These are phyloP conservation scores for Xylaria hypoxylon DNA, from an alignment of 2,329 filamentous ascomycete genomes.

Conservation along the genomic window DNA sequence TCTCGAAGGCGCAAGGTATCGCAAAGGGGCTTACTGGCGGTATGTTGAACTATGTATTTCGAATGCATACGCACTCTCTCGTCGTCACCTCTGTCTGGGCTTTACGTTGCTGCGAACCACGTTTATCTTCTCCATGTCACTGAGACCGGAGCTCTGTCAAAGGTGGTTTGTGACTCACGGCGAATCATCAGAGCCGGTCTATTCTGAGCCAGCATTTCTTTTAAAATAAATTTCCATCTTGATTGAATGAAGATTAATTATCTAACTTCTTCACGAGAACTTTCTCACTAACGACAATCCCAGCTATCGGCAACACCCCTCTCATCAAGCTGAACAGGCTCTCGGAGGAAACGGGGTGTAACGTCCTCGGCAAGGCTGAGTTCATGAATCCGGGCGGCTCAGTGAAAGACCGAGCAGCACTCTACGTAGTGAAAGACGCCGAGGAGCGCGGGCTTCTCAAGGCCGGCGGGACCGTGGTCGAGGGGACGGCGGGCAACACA, in stretches of 20 bases:
- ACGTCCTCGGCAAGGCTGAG: slow-evolving; percentile 95
- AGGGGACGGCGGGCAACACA: slow-evolving; percentile 97
- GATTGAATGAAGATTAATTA: background rate
- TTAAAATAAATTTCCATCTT: background rate
- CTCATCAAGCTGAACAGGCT: slow-evolving; percentile 90
- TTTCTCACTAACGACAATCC: slow-evolving; percentile 7
- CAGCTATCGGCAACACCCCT: slow-evolving; percentile 97
- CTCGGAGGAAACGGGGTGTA: slow-evolving; percentile 91
- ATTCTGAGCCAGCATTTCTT: background rate
- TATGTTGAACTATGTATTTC: slow-evolving; percentile 55
- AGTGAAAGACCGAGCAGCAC: slow-evolving; percentile 94
- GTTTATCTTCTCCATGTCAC: background rate
- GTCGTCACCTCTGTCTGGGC: background rate
- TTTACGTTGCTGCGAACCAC: no score
- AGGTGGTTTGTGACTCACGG: background rate
- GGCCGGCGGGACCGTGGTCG: slow-evolving; percentile 92
- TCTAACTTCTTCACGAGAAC: background rate
- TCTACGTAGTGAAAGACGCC: slow-evolving; percentile 93
- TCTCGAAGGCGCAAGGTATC: slow-evolving; percentile 83
- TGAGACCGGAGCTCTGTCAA: background rate
- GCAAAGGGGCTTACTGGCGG: slow-evolving; percentile 84
- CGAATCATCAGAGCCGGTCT: background rate
- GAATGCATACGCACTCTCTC: no score
- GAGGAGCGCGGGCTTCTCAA: slow-evolving; percentile 86
- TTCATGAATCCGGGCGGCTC: slow-evolving; percentile 98